phyloP scores from a whole-genome alignment of 306 rosid species.

The Glycine soja region DNA sequence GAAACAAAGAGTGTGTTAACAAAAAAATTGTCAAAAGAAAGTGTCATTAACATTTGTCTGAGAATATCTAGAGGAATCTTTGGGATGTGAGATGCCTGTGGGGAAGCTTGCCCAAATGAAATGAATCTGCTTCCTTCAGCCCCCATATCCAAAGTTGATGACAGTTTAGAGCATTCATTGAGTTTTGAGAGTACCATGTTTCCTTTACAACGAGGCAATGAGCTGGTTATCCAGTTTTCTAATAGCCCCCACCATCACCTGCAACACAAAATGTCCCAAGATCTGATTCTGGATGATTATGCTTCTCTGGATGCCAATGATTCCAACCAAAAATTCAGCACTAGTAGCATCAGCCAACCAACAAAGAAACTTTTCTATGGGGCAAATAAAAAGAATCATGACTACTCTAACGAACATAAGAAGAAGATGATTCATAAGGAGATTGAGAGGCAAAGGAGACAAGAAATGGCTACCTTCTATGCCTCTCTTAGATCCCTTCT shows the following conservation, averaged over 20 bases:
- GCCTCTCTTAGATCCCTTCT: constrained; percentile 69
- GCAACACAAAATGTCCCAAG: constrained; percentile 57
- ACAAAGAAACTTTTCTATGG: constrained; percentile 19
- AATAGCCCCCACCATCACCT: constrained; percentile 55
- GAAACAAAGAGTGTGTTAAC: not conserved
- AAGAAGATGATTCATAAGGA: constrained; percentile 66
- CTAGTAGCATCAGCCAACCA: constrained; percentile 32
- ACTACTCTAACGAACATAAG: constrained; percentile 43
- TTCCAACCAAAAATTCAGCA: constrained; percentile 12
- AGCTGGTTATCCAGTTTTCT: constrained; percentile 69
- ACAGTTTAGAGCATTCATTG: not conserved
- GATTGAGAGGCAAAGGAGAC: constrained; percentile 73
- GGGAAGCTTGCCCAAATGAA: constrained; percentile 43
- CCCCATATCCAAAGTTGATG: constrained; percentile 34
- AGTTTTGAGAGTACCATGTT: constrained; percentile 47
- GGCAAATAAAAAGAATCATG: constrained; percentile 9
- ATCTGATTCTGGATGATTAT: constrained; percentile 57
- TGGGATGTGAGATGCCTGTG: constrained; percentile 41
- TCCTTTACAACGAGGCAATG: constrained; percentile 74
- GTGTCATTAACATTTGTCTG: not conserved
- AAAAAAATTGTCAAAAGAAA: not conserved
- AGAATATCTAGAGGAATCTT: constrained; percentile 54
- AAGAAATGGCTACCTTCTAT: constrained; percentile 70
- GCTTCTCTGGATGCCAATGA: constrained; percentile 47
- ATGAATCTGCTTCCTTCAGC: constrained; percentile 40